Conservation (phyloP, 495 filamentous ascomycete genomes). For the Penicillium alfredii region DNA sequence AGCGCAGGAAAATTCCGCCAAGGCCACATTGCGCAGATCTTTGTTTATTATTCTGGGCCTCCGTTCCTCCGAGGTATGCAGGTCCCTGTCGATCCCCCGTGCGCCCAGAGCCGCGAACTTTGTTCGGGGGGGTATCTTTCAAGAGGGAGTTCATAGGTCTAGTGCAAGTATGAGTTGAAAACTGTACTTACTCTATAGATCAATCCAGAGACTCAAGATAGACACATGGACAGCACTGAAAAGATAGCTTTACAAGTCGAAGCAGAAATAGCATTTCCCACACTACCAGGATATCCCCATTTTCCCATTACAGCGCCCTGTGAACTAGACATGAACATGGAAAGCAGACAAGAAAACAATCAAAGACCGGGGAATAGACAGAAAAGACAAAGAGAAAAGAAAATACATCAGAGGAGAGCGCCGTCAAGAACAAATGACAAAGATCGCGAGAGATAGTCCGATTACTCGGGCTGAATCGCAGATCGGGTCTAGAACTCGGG, state of each 20-base stretch:
- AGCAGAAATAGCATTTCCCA: conserved; percentile 28
- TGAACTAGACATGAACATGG: conserved; percentile 23
- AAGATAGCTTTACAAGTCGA: too few relatives aligned
- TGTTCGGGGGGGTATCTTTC: too few relatives aligned
- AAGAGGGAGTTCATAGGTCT: too few relatives aligned
- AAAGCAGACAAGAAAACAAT: conserved; percentile 15
- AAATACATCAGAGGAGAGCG: conserved; percentile 27
- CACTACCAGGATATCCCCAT: conserved; percentile 37
- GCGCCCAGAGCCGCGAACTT: background rate
- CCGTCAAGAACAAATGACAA: conserved; percentile 22
- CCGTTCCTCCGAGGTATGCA: conserved; percentile 7
- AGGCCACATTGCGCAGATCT: conserved; percentile 2
- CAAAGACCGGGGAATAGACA: conserved; percentile 28
- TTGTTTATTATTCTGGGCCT: conserved; percentile 18
- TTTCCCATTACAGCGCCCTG: conserved; percentile 45
- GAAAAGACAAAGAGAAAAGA: too few relatives aligned
- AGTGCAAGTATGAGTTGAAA: too few relatives aligned
- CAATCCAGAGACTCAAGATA: too few relatives aligned
- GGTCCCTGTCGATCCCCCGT: conserved; percentile 26
- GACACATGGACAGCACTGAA: too few relatives aligned
- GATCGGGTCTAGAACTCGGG: conserved; percentile 38
- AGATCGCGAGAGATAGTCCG: conserved; percentile 1
- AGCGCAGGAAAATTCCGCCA: too few relatives aligned
- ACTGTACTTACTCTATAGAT: too few relatives aligned
- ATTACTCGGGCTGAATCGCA: too few relatives aligned